Evolutionary conservation across 495 filamentous ascomycete genomes (phyloP), one percentile per base, ranked within the genome.

Genomic region (Neurospora sp.): DNA sequence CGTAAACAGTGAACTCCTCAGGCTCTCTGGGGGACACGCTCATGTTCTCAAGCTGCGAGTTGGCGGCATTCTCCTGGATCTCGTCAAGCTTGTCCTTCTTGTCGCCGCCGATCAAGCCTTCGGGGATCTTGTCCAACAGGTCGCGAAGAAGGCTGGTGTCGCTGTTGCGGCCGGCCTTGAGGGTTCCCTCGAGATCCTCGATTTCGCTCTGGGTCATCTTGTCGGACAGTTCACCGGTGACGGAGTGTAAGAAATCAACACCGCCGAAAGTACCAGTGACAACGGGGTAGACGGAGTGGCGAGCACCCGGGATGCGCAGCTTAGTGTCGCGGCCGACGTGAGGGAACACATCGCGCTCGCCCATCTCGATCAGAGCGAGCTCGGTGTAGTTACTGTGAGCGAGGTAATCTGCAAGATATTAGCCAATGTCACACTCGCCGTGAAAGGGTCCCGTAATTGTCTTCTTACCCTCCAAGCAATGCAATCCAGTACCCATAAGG

Each of bases 301-400:
- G 85, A 72, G 85, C 88, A 20, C 92, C 94, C n/a, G 83, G 83
- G 27, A 97, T 82, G 38, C 87, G 82, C 23, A 96, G 77, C 77
- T 85, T 84, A 6, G 93, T 92, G 72, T 85, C 78, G 69, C 91
- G 86, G 39, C 94, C 94, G 72, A 96, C 93, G 78, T 96, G 93
- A 27, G 94, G 92, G 79, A 97, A 97, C 48, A 96, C 82, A 70
- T 89, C 87, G 3, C 81, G 82, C 83, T 97, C 94, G 46, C 93
- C 93, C 74, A 97, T 77, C 79, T 97, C 93, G 75, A 94, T 93
- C 41, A 97, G 85, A 54, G 91, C 92, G 39, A 97, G 88, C 79
- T 97, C 94, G 0, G 84, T 88, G 79, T 96, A 97, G 83, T 97
- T 97, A 72, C 93, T 96, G 80, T 97, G 94, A 48, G 94, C 94